Conservation (phyloP, 768 basidiomycete species). For the Naematelia aurantialba region DNA sequence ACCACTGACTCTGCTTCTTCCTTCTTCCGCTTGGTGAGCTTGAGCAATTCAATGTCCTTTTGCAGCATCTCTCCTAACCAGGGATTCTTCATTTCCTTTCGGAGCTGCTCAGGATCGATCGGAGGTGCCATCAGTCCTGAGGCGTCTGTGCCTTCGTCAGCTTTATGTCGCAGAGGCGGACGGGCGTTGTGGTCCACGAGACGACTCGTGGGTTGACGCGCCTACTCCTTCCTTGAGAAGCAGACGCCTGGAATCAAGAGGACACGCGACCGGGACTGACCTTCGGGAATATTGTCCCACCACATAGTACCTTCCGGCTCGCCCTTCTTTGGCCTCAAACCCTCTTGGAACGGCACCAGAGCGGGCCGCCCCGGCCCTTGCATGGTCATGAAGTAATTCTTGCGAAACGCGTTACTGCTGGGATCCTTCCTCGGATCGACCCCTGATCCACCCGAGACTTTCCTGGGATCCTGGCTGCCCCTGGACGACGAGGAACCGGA, state of each 20-base stretch:
- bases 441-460: constrained; percentile 25
- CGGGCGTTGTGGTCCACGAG: no score
- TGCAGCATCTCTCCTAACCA: constrained; percentile 32
- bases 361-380: constrained; percentile 49
- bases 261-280: constrained; percentile 33
- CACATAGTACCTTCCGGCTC: constrained; percentile 46
- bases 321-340: constrained; percentile 41
- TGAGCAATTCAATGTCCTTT: constrained; percentile 45
- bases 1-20: constrained; percentile 38
- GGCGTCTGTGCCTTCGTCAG: constrained; percentile 22
- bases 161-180: no score
- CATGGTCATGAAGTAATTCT: constrained; percentile 51
- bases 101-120: constrained; percentile 39
- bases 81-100: constrained; percentile 36
- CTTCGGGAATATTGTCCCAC: constrained; percentile 50
- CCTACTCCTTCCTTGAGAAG: background rate
- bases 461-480: constrained; percentile 34
- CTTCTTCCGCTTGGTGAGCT: constrained; percentile 31
- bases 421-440: constrained; percentile 33
- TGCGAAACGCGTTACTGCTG: constrained; percentile 26
- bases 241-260: background rate
- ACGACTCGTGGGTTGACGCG: no score
- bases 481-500: constrained; percentile 8
- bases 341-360: constrained; percentile 48
- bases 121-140: constrained; percentile 42